Base-by-base conservation (phyloP, 2,329 filamentous ascomycete species). In the Epichloe sibirici region DNA sequence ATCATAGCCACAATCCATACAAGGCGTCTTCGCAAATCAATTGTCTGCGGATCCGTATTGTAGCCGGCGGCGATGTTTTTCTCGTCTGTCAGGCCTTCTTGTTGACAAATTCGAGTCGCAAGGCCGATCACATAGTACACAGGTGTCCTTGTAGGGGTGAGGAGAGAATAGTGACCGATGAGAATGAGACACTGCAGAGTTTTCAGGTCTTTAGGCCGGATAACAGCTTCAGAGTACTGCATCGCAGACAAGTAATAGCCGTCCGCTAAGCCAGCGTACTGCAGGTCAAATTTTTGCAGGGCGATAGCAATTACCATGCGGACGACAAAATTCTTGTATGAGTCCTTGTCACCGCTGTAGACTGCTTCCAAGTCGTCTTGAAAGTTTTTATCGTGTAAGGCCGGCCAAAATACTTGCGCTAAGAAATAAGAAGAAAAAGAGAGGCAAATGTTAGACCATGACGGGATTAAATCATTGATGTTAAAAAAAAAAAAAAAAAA, bases 251-350 rank as follows among this genome's bases (percentile, higher is more conserved):
- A 77, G 63, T 96, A 97, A 70, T 95, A 97, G 64, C 89, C 90
- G 68, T 97, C 91, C 34, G 93, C 91, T 31, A 97, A 74, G 25
- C 90, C 90, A n/a, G 90, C 90, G 66, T 93, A 97, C 58, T 88
- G 83, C 0, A 85, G 81, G 64, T 90, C 88, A 62, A 96, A 77
- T 67, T 94, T 95, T 68, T 97, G 91, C 68, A 97, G 79, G 65
- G 89, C 91, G 62, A 96, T 95, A 34, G 93, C 91, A 63, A 97
- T 83, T 51, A 96, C 88, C 81, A 97, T 90, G 53, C 88, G 84
- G 49, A 94, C 73, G 45, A 91, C 80, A 62, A 96, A 97, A 61
- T 93, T 90, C 63, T 90, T 84, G 65, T 90, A 91, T 0, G 89
- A 77, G 59, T 95, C 87, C 5, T 71, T 76, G 51, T 83, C 85